Evolutionary conservation across 768 basidiomycete species (phyloP), one percentile per base, ranked within the genome.

Genomic region (Lactifluus echinatus): DNA sequence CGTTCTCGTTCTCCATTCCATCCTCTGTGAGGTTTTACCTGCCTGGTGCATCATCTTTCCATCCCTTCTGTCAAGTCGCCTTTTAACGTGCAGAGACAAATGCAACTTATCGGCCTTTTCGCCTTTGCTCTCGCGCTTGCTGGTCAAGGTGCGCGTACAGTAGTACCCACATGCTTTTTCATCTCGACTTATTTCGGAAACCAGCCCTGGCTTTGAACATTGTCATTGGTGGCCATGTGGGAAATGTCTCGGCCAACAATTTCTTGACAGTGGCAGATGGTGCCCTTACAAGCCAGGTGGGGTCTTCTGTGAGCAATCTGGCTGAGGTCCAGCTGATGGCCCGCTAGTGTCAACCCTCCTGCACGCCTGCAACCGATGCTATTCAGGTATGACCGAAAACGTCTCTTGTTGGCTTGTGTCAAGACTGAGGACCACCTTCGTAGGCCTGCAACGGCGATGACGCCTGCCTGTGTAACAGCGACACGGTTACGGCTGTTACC

Each of bases 401-500:
- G 15, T 40, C 8, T 49, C n/a, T 17, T 23, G 11, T 24, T 8
- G 3, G 5, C 26, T 23, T 4, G 8, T 15, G 8, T 15, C 21
- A 26, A 56, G 14, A 23, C 48, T 52, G n/a, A 58, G 6, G 37
- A n/a, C n/a, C 19, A 8, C 45, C 26, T 48, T 5, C 74, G 39
- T 57, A 75, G 65, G 68, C 64, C 23, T 87, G 86, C 68, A 66
- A 67, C 17, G 66, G 59, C 10, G 60, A 80, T 60, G 68, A 77
- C 33, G 57, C 60, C 19, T 89, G 87, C 66, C 73, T 86, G 24
- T 89, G 87, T 73, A 64, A 57, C 17, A 57, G 69, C 14, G 65
- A 57, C 8, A 77, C 77, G 3, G 73, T 80, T 31, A 55, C 67
- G 1, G 62, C 70, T 1, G 68, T 89, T 54, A 69, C 74, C 2